Percentiles rank a stretch among this genome's conserved stretches.
These are phyloP conservation scores for Yamadazyma aaseri DNA, from an alignment of 1,139 yeast species.

Conservation along the genomic window DNA sequence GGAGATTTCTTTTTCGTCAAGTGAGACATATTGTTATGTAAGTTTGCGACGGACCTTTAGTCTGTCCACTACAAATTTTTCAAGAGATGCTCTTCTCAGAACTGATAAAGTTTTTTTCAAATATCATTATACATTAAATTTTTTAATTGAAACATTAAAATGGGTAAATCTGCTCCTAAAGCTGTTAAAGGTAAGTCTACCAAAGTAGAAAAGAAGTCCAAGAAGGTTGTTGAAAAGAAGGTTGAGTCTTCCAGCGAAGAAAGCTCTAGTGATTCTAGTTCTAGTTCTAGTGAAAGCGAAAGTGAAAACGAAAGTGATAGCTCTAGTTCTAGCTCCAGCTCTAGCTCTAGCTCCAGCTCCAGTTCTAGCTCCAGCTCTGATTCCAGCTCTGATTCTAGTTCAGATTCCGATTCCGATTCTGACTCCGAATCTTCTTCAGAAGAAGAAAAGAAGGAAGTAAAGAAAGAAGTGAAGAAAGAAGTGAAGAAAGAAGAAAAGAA, in stretches of 20 bases:
- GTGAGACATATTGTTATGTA: background rate
- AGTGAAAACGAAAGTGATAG: constrained; percentile 1
- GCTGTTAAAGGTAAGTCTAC: constrained; percentile 32
- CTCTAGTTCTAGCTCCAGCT: constrained; percentile 2
- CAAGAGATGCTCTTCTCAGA: constrained; percentile 14
- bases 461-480: constrained; percentile 11
- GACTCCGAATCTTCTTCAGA: constrained; percentile 13
- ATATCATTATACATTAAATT: constrained; percentile 1
- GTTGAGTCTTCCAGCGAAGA: constrained; percentile 6
- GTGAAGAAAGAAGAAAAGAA: constrained; percentile 13
- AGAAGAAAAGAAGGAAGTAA: constrained; percentile 15
- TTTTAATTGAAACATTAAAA: constrained; percentile 4
- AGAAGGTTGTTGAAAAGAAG: constrained; percentile 10
- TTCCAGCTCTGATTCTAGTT: constrained; percentile 16
- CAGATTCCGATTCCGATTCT: constrained; percentile 6
- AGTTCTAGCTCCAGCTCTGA: constrained; percentile 4
- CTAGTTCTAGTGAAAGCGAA: constrained; percentile 4
- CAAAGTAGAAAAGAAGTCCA: constrained; percentile 15
- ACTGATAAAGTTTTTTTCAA: constrained; percentile 6
- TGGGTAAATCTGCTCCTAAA: constrained; percentile 20
- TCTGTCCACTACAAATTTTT: constrained; percentile 8
- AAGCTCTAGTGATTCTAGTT: constrained; percentile 6
- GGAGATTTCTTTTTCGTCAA: background rate
- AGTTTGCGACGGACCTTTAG: background rate
- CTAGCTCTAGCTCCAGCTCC: constrained; percentile 6